These are phyloP conservation scores for Saprolegnia diclina DNA, from an alignment of 352 stramenopile genomes.

Conservation along the genomic window DNA sequence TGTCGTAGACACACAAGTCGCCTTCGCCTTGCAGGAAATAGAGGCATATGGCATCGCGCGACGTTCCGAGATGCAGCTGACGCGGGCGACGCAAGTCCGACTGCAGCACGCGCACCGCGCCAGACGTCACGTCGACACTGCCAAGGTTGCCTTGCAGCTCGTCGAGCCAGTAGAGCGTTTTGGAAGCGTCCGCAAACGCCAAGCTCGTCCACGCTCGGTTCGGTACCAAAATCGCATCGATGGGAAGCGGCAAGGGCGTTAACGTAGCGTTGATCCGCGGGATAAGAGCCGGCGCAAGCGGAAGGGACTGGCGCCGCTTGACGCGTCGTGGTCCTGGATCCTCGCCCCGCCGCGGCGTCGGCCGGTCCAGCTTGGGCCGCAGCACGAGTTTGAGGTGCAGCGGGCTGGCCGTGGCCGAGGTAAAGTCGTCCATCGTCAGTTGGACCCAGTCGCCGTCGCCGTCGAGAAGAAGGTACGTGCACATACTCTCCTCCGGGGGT, in stretches of 20 bases:
- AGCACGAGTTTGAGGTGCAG: constrained; percentile 7
- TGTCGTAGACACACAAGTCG: no score
- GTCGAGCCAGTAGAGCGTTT: constrained; percentile 19
- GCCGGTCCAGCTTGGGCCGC: neutral
- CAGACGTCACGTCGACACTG: neutral
- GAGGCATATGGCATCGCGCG: neutral
- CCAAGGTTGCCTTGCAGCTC: neutral
- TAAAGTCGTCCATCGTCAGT: neutral
- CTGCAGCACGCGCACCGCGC: constrained; percentile 1
- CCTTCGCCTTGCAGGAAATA: neutral
- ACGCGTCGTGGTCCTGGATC: neutral
- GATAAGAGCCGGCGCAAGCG: neutral
- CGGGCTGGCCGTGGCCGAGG: neutral
- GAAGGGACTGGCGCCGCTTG: neutral
- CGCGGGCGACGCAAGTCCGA: neutral
- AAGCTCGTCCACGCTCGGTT: constrained; percentile 4
- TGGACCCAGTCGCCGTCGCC: constrained; percentile 12
- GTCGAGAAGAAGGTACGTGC: neutral
- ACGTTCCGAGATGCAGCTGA: neutral
- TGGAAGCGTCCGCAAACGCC: neutral
- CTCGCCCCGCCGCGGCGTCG: neutral
- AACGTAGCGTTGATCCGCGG: neutral
- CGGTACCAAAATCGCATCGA: neutral
- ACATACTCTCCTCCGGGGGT: neutral
- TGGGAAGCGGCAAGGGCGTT: neutral